These are phyloP conservation scores for Tulasnella sp. DNA, from an alignment of 768 basidiomycete genomes.

Conservation along the genomic window DNA sequence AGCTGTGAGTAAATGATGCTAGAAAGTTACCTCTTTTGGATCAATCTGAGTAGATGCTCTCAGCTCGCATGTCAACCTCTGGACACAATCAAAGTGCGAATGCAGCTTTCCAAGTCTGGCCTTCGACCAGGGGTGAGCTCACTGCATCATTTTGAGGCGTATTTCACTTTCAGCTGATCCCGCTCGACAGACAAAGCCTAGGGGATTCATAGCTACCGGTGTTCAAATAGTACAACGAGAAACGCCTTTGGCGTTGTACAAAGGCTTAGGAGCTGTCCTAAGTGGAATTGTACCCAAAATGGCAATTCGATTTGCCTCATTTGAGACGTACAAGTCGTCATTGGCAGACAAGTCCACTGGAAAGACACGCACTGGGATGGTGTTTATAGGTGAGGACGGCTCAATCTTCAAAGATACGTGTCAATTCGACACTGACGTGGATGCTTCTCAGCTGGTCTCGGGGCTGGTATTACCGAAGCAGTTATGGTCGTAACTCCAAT, in stretches of 20 bases:
- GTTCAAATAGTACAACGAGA: slow-evolving; percentile 76
- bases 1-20: slow-evolving; percentile 42
- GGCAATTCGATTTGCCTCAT: slow-evolving; percentile 97
- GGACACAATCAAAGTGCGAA: slow-evolving; percentile 99
- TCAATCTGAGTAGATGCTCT: too few relatives aligned
- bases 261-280: slow-evolving; percentile 91
- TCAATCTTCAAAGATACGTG: not conserved
- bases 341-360: slow-evolving; percentile 66
- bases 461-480: slow-evolving; percentile 91
- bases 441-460: slow-evolving; percentile 60
- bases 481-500: slow-evolving; percentile 92
- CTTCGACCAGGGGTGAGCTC: slow-evolving; percentile 64
- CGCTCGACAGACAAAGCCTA: slow-evolving; percentile 59
- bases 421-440: not conserved
- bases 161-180: not conserved
- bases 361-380: slow-evolving; percentile 59
- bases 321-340: slow-evolving; percentile 85
- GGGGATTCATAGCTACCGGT: slow-evolving; percentile 88
- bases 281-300: slow-evolving; percentile 98
- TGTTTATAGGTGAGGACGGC: slow-evolving; percentile 66
- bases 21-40: slow-evolving; percentile 7
- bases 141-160: not conserved
- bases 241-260: slow-evolving; percentile 92
- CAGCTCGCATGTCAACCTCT: slow-evolving; percentile 81
- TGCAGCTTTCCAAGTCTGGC: slow-evolving; percentile 88